Conservation (phyloP, 2,329 filamentous ascomycete species). For the Trichoderma simmonsii region DNA sequence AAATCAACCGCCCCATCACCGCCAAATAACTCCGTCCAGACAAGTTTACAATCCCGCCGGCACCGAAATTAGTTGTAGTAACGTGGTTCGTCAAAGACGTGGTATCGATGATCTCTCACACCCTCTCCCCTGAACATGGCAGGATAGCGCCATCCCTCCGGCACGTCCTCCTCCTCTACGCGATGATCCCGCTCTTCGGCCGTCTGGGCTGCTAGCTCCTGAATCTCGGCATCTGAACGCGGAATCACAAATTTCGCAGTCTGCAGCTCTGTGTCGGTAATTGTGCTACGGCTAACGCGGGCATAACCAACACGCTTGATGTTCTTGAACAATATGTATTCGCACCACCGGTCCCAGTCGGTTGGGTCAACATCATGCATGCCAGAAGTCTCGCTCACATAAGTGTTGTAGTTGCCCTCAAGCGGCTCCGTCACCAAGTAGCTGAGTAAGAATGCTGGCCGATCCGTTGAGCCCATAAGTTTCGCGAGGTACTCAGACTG, state of each 20-base stretch:
- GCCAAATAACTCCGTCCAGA: conserved; percentile 16
- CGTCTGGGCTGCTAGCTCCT: conserved; percentile 38
- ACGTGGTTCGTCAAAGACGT: conserved; percentile 90
- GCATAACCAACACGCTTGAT: conserved; percentile 85
- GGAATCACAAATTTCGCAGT: conserved; percentile 93
- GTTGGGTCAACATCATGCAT: conserved; percentile 93
- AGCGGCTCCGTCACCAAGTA: conserved; percentile 90
- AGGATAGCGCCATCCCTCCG: conserved; percentile 78
- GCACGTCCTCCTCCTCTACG: conserved; percentile 69
- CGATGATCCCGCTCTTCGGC: conserved; percentile 55
- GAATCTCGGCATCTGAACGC: conserved; percentile 54
- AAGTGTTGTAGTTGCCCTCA: conserved; percentile 95
- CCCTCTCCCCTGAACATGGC: conserved; percentile 79
- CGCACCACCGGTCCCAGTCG: conserved; percentile 98
- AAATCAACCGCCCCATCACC: conserved; percentile 3
- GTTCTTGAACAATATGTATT: conserved; percentile 95
- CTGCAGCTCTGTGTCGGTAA: conserved; percentile 96
- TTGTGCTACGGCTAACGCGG: conserved; percentile 80
- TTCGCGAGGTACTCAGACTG: conserved; percentile 83
- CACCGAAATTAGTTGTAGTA: conserved; percentile 51
- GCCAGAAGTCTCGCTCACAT: conserved; percentile 78
- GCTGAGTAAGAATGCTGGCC: conserved; percentile 80
- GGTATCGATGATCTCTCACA: conserved; percentile 85
- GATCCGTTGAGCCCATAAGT: conserved; percentile 77
- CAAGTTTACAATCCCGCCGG: conserved; percentile 14